Conservation (phyloP, 148 eudicot genomes). For the Cornus florida region DNA sequence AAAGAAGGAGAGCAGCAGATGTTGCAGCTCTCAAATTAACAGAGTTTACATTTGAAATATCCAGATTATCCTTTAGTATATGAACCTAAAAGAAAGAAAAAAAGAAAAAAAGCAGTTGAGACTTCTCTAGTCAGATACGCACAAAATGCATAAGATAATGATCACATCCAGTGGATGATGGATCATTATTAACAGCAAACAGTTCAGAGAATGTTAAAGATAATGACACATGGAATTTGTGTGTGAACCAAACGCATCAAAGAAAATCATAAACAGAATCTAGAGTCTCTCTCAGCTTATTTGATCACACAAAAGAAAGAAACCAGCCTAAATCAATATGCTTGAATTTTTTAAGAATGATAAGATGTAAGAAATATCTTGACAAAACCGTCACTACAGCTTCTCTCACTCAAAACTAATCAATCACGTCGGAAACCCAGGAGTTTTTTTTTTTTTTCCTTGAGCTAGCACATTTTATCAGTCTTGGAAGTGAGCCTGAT, state of each 20-base stretch:
- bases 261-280: background rate
- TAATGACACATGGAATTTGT: too few species aligned
- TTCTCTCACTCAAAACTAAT: too few species aligned
- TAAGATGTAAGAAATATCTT: too few species aligned
- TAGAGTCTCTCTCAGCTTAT: background rate
- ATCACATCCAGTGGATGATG: conserved; percentile 1
- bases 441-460: too few species aligned
- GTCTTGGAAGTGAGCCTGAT: too few species aligned
- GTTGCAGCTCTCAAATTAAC: conserved; percentile 78
- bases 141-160: background rate
- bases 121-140: background rate
- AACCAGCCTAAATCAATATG: background rate
- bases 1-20: conserved; percentile 80
- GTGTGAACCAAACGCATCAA: background rate
- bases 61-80: conserved; percentile 67
- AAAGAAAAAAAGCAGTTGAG: background rate
- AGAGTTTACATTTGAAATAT: conserved; percentile 50
- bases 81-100: conserved; percentile 43
- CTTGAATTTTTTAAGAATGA: too few species aligned
- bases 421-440: too few species aligned
- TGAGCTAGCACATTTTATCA: too few species aligned
- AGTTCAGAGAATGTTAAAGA: background rate
- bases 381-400: too few species aligned
- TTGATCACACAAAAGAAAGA: background rate
- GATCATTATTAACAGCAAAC: background rate